A percentile compares a stretch with the other conserved stretches of the same genome.
phyloP scores from a whole-genome alignment of 495 filamentous ascomycete genomes.

The Penicillium verhagenii region DNA sequence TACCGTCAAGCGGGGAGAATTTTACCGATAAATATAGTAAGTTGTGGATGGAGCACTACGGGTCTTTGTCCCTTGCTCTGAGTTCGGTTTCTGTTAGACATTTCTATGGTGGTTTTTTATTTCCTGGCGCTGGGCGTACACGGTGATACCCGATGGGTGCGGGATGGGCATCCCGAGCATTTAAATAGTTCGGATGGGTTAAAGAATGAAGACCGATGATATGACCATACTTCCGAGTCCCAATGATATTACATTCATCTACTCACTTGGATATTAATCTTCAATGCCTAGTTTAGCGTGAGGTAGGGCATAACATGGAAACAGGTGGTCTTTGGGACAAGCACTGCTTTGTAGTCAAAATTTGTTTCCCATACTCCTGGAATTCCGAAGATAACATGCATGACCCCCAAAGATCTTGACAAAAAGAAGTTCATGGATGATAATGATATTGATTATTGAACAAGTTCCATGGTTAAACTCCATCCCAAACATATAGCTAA shows the following conservation, averaged over 20 bases:
- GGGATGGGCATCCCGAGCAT: slow-evolving; percentile 19
- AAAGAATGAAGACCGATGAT: slow-evolving; percentile 21
- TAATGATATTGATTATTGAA: slow-evolving; percentile 10
- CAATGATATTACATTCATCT: background rate
- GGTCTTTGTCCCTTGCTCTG: background rate
- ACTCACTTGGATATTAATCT: too few relatives aligned
- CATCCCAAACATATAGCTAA: slow-evolving; percentile 29
- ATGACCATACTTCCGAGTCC: background rate
- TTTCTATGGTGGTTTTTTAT: slow-evolving; percentile 8
- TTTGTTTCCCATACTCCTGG: background rate
- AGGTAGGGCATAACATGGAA: too few relatives aligned
- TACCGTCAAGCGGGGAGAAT: slow-evolving; percentile 94
- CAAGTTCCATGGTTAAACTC: slow-evolving; percentile 26
- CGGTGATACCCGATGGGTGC: slow-evolving; percentile 12
- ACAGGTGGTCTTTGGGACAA: too few relatives aligned
- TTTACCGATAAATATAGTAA: slow-evolving; percentile 70
- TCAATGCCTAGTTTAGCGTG: too few relatives aligned
- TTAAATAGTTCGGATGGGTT: slow-evolving; percentile 11
- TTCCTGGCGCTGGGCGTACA: slow-evolving; percentile 25
- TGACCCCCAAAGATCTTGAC: background rate
- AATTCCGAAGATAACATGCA: background rate
- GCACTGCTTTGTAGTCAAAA: too few relatives aligned
- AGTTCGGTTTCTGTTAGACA: slow-evolving; percentile 1
- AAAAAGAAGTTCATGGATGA: slow-evolving; percentile 11
- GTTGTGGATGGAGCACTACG: background rate